Base-by-base conservation (phyloP, 2,329 filamentous ascomycete genomes). In the Aspergillus piperis region DNA sequence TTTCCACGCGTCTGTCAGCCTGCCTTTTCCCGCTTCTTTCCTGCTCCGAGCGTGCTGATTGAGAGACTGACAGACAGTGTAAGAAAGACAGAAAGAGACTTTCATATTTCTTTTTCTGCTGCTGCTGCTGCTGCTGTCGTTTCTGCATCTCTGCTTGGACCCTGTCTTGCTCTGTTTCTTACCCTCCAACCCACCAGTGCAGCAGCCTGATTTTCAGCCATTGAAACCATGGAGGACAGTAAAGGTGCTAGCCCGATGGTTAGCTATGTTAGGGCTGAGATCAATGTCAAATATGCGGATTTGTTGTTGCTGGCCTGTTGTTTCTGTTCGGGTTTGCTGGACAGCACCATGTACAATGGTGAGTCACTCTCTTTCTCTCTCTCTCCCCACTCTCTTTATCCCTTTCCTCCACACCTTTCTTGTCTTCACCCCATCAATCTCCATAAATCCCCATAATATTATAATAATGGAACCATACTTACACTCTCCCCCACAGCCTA, bases 311-410 rank as follows among this genome's bases (percentile, higher is more conserved):
- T 66, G 41, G 66, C 62, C 21, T 73, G 71, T 57, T 72, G 71
- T 52, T 60, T 73, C 38, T 64, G 59, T 7, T 72, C 71, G 0
- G 71, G 71, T 3, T 60, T 73, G 5, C 60, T 71, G 10, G 70
- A 72, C 41, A 73, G 71, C 52, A 72, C 71, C 3, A 68, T 71
- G 48, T 73, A 72, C 59, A 70, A 71, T 38, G 69, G 71, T 71
- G 41, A 10, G 61, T 19, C 25, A 7, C 25, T 17, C 23, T n/a
- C 11, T 0, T 8, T 8, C 38, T 38, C 21, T 27, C 25, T 25
- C 25, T 25, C 23, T 23, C 21, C 19, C 8, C 27, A 5, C 27
- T 30, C 19, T 39, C 25, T 25, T 3, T 27, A 27, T 10, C 10
- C 10, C 32, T 36, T 36, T 13, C 19, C 32, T 15, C 10, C 0